Evolutionary conservation across 768 basidiomycete genomes (phyloP).

Genomic region (Coprinellus micaceus): DNA sequence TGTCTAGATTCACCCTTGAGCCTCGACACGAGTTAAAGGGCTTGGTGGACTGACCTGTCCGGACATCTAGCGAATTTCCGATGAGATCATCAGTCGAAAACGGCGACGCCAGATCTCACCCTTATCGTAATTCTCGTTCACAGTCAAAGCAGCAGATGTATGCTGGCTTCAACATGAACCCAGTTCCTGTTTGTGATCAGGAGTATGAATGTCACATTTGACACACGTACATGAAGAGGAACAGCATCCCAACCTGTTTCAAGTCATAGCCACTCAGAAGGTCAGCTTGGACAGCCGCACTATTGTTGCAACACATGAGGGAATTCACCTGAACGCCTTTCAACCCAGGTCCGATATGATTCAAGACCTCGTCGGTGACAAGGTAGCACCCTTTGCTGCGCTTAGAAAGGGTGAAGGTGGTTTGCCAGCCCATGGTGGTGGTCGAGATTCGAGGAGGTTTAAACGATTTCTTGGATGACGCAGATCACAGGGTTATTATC

Average conservation of each 20-base stretch:
- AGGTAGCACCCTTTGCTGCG: conserved; percentile 72
- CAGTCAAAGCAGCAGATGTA: conserved; percentile 72
- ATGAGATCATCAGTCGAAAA: not conserved
- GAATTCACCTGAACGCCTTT: conserved; percentile 55
- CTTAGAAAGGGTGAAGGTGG: conserved; percentile 63
- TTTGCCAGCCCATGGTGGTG: conserved; percentile 81
- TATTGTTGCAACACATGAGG: too few species aligned
- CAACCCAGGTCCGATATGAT: conserved; percentile 66
- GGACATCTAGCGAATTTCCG: conserved; percentile 23
- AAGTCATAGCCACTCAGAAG: not conserved
- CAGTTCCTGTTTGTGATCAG: not conserved
- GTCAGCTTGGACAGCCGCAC: not conserved
- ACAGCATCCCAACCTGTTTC: conserved; percentile 76
- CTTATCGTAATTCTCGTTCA: conserved; percentile 89
- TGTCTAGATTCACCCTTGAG: conserved; percentile 47
- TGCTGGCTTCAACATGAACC: conserved; percentile 39
- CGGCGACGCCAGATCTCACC: conserved; percentile 37
- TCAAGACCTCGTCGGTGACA: conserved; percentile 71
- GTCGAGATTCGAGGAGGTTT: too few species aligned
- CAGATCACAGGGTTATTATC: too few species aligned
- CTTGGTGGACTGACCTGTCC: conserved; percentile 23
- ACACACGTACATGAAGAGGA: conserved; percentile 74
- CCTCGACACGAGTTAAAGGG: not conserved
- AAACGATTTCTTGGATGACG: too few species aligned
- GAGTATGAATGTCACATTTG: not conserved